Conservation (phyloP, 495 filamentous ascomycete species). For the Lophium mytilinum region DNA sequence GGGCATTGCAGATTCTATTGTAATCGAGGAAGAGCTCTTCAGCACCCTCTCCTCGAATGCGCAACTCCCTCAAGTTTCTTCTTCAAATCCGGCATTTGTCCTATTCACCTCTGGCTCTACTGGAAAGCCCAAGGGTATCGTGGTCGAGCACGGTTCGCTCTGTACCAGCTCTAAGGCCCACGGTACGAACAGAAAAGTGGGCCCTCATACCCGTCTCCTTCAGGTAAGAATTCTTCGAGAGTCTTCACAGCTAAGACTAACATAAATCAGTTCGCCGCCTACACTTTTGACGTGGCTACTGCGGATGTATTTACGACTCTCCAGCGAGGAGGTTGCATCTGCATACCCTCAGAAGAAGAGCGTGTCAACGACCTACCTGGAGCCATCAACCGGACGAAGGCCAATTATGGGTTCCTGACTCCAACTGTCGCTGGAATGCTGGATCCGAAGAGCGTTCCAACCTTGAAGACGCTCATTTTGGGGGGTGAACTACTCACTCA, state of each 20-base stretch:
- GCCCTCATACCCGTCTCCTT: constrained; percentile 1
- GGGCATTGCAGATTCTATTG: constrained; percentile 31
- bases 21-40: constrained; percentile 36
- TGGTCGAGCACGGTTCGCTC: constrained; percentile 4
- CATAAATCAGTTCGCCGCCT: constrained; percentile 1
- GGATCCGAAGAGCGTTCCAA: constrained; percentile 1
- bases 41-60: constrained; percentile 45
- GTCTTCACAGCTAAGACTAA: too few species aligned
- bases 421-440: constrained; percentile 8
- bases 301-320: constrained; percentile 13
- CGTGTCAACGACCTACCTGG: constrained; percentile 21
- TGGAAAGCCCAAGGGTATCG: constrained; percentile 9
- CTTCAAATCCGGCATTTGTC: constrained; percentile 21
- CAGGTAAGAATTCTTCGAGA: not conserved
- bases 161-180: not conserved
- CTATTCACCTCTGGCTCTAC: constrained; percentile 15
- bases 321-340: constrained; percentile 31
- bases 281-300: constrained; percentile 9
- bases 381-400: constrained; percentile 10
- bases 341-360: constrained; percentile 32
- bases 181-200: not conserved
- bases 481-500: not conserved
- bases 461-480: constrained; percentile 2
- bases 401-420: constrained; percentile 23
- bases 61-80: constrained; percentile 44